These are phyloP conservation scores for Madurella mycetomatis DNA, from an alignment of 2,329 filamentous ascomycete species.

Conservation along the genomic window DNA sequence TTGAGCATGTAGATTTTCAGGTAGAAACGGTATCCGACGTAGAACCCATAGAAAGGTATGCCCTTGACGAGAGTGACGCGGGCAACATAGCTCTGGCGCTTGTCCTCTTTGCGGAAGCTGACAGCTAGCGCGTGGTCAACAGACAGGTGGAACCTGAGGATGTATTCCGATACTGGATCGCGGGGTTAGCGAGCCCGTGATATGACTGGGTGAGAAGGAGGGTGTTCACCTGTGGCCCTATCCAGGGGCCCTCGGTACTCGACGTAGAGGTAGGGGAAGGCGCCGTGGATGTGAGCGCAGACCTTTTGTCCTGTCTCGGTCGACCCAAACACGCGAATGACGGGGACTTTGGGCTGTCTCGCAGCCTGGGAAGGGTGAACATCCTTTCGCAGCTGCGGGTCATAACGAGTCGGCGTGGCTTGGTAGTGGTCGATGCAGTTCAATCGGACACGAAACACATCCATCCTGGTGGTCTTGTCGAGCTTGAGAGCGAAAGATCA, in stretches of 20 bases:
- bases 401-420: conserved; percentile 69
- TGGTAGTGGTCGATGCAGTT: conserved; percentile 98
- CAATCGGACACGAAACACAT: conserved; percentile 81
- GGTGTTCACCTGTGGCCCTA: conserved; percentile 60
- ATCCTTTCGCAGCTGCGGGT: conserved; percentile 70
- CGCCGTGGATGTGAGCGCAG: conserved; percentile 91
- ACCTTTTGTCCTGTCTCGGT: conserved; percentile 95
- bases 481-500: conserved; percentile 2
- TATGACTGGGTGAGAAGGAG: background rate
- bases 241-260: conserved; percentile 71
- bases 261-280: conserved; percentile 92
- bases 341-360: conserved; percentile 70
- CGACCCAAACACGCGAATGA: conserved; percentile 86
- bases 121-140: conserved; percentile 87
- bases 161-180: conserved; percentile 64
- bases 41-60: conserved; percentile 90
- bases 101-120: conserved; percentile 75
- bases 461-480: conserved; percentile 40
- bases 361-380: conserved; percentile 54
- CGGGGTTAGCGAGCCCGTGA: background rate
- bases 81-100: conserved; percentile 70
- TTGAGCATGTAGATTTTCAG: conserved; percentile 95
- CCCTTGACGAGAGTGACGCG: conserved; percentile 91
- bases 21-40: conserved; percentile 86
- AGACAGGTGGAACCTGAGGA: conserved; percentile 72